phyloP scores from a whole-genome alignment of 75 land plant species.

The Pseudotsuga menziesii region DNA sequence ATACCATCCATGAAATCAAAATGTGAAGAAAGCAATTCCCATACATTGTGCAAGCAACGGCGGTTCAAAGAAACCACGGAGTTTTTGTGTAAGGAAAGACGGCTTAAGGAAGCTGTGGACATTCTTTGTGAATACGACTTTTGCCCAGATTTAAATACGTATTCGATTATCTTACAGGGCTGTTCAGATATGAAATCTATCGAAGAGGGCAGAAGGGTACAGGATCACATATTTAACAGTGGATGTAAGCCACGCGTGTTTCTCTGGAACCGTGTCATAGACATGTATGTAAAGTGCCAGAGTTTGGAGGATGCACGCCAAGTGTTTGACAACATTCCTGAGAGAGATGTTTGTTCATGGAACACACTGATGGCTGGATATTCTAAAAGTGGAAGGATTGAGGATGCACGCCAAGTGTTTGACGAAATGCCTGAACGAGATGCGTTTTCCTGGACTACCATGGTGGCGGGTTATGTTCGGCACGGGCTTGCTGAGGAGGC shows the following conservation, averaged over 20 bases:
- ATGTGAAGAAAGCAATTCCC: not conserved
- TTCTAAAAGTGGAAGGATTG: not conserved
- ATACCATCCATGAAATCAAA: not conserved
- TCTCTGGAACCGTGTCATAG: slow-evolving; percentile 2
- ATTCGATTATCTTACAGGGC: not conserved
- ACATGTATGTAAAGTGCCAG: not conserved
- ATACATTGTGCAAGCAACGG: not conserved
- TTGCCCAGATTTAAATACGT: not conserved
- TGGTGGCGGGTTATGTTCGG: slow-evolving; percentile 14
- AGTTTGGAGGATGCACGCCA: not conserved
- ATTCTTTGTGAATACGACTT: not conserved
- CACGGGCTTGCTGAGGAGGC: slow-evolving; percentile 31
- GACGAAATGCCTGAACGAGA: not conserved
- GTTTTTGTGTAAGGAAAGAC: not conserved
- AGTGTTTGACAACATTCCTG: not conserved
- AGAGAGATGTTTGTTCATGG: not conserved
- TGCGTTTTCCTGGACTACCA: not conserved
- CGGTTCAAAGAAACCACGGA: not conserved
- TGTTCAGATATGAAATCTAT: not conserved
- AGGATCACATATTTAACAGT: not conserved
- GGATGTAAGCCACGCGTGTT: not conserved
- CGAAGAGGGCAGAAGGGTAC: slow-evolving; percentile 1
- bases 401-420: not conserved
- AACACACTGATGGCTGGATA: not conserved
- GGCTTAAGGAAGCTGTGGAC: not conserved